These are phyloP conservation scores for Aspergillus haitiensis DNA, from an alignment of 495 filamentous ascomycete species.

Conservation along the genomic window DNA sequence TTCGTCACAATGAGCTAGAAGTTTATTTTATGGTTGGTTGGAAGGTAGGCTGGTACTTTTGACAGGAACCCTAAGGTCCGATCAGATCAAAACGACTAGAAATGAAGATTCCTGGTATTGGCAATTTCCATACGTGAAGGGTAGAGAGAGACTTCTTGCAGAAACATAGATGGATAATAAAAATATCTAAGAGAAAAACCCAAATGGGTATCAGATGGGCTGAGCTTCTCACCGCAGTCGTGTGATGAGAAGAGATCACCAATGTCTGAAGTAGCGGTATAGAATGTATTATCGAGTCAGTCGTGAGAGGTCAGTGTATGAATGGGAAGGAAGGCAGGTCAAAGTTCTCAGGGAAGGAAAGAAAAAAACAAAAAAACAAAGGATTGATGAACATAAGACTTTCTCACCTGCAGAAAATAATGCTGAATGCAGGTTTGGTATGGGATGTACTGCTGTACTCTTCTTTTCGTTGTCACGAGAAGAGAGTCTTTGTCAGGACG, in stretches of 20 bases:
- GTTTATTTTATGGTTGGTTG: neutral
- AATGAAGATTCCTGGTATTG: constrained; percentile 10
- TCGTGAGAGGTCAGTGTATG: constrained; percentile 2
- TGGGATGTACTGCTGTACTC: constrained; percentile 9
- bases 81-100: constrained; percentile 9
- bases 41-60: neutral
- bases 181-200: constrained; percentile 6
- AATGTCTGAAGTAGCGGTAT: constrained; percentile 17
- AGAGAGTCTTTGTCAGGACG: constrained; percentile 21
- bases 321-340: neutral
- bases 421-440: neutral
- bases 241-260: constrained; percentile 7
- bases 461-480: constrained; percentile 24
- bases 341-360: neutral
- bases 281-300: constrained; percentile 12
- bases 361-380: neutral
- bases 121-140: constrained; percentile 2
- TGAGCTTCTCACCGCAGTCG: constrained; percentile 4
- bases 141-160: neutral
- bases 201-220: neutral
- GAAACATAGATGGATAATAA: too few relatives aligned
- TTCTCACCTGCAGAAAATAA: constrained; percentile 2
- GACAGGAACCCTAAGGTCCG: neutral
- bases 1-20: too few relatives aligned
- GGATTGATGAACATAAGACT: neutral